Evolutionary conservation across 2,329 filamentous ascomycete genomes (phyloP).

Genomic region (Xylariaceae sp.): DNA sequence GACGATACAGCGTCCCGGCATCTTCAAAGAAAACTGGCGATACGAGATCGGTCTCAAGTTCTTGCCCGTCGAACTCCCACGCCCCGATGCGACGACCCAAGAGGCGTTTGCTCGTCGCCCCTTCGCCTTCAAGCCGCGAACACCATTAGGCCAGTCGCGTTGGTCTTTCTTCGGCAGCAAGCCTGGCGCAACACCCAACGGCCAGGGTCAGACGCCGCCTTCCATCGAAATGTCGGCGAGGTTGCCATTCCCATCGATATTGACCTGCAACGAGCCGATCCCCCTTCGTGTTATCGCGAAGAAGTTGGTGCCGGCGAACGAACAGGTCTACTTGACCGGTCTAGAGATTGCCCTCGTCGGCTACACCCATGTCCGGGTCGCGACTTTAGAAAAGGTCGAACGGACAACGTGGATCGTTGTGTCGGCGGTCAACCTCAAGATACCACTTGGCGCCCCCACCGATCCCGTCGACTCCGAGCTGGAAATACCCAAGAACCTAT

Average conservation of each 20-base stretch:
- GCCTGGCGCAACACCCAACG: slow-evolving; percentile 15
- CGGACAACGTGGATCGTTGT: slow-evolving; percentile 69
- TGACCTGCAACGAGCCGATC: slow-evolving; percentile 83
- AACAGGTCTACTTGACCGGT: slow-evolving; percentile 68
- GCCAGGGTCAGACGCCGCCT: slow-evolving; percentile 46
- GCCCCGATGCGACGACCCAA: slow-evolving; percentile 59
- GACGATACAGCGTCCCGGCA: slow-evolving; percentile 81
- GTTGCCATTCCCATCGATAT: slow-evolving; percentile 77
- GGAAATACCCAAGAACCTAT: slow-evolving; percentile 64
- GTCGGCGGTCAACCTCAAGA: slow-evolving; percentile 64
- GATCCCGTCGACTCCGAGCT: slow-evolving; percentile 60
- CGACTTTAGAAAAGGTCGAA: slow-evolving; percentile 67
- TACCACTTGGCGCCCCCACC: slow-evolving; percentile 59
- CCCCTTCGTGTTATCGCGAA: slow-evolving; percentile 76
- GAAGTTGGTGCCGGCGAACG: slow-evolving; percentile 63
- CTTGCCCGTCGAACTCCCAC: slow-evolving; percentile 84
- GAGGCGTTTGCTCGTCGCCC: slow-evolving; percentile 80
- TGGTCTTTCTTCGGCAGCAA: slow-evolving; percentile 53
- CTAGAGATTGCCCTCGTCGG: slow-evolving; percentile 79
- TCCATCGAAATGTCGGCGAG: slow-evolving; percentile 73
- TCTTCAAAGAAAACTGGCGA: slow-evolving; percentile 87
- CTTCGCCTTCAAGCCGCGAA: slow-evolving; percentile 49
- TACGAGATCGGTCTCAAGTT: slow-evolving; percentile 69
- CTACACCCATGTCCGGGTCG: slow-evolving; percentile 72
- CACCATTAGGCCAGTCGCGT: slow-evolving; percentile 32